These are phyloP conservation scores for Stachybotrys echinatus DNA, from an alignment of 2,329 filamentous ascomycete species.

Conservation along the genomic window DNA sequence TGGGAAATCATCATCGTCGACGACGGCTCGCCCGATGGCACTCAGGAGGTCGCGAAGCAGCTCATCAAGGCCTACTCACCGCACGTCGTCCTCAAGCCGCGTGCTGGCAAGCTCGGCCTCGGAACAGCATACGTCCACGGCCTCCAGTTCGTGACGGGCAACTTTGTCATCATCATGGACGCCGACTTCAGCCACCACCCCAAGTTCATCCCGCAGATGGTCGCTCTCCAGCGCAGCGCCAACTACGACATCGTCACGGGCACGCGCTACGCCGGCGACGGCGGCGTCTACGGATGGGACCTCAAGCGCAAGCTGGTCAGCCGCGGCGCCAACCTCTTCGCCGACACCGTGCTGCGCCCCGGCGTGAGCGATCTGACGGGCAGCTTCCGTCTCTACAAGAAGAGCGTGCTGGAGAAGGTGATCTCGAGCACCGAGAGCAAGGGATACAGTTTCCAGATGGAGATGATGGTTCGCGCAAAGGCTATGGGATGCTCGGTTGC, in stretches of 20 bases:
- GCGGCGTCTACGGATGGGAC: constrained; percentile 95
- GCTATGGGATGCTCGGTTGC: constrained; percentile 90
- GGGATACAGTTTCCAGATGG: constrained; percentile 99
- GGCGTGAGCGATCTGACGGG: constrained; percentile 95
- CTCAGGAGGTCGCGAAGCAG: constrained; percentile 83
- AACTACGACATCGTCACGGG: constrained; percentile 97
- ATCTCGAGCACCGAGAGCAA: constrained; percentile 90
- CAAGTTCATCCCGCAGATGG: constrained; percentile 97
- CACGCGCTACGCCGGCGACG: constrained; percentile 84
- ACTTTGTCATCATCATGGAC: constrained; percentile 99
- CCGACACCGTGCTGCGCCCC: constrained; percentile 86
- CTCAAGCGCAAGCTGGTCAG: constrained; percentile 82
- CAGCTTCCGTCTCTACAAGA: constrained; percentile 93
- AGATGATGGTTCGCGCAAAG: constrained; percentile 97
- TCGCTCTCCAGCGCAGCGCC: constrained; percentile 67
- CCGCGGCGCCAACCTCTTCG: constrained; percentile 88
- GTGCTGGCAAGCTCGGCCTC: constrained; percentile 92
- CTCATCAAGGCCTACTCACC: constrained; percentile 79
- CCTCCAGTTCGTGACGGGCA: constrained; percentile 82
- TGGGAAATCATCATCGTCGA: constrained; percentile 98
- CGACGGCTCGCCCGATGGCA: constrained; percentile 95
- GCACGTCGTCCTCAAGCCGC: constrained; percentile 78
- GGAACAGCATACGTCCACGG: constrained; percentile 96
- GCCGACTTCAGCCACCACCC: constrained; percentile 99
- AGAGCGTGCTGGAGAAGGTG: constrained; percentile 79